Evolutionary conservation across 179 eudicot genomes (phyloP), one percentile per base, ranked within the genome.

Genomic region (Beta lomatogona): DNA sequence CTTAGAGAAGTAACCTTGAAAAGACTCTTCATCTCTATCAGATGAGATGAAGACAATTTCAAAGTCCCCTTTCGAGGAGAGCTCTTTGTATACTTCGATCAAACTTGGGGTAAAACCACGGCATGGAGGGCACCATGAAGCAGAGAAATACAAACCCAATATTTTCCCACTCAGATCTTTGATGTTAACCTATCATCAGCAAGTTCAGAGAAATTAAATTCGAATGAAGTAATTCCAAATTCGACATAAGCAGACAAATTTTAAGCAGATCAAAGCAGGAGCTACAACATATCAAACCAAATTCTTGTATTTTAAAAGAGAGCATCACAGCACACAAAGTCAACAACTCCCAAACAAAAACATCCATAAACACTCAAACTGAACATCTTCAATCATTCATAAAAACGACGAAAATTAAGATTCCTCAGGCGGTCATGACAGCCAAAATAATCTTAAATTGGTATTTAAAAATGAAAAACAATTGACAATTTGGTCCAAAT

Each of bases 71-170:
- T 80, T 87, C 5, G 86, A 72, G n/a, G 90, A 70, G 28, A 87
- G 79, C 75, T 82, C 82, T 12, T 83, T 58, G 85, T 89, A 86
- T 13, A 85, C 76, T 57, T 85, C 86, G 3, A 78, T 53, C 45
- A 89, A 79, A 59, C 61, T 28, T 19, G 91, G 90, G 41, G 91
- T 89, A 78, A 89, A 89, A 10, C 74, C 64, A 4, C 81, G 88
- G 65, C 91, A 89, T 21, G 88, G 88, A 14, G 85, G 82, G 44
- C 91, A 87, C 87, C 87, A 86, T 50, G 90, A 89, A 65, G 83
- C 87, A 3, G 91, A 86, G 80, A 89, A 89, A 70, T 89, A 87
- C 73, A 89, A 55, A 45, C 86, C 88, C 69, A 87, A 77, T 57
- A 10, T 71, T 69, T 87, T 89, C 66, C 88, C 90, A 72, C 54